Conservation (phyloP, 257 asterid genomes). For the Solanum habrochaites region DNA sequence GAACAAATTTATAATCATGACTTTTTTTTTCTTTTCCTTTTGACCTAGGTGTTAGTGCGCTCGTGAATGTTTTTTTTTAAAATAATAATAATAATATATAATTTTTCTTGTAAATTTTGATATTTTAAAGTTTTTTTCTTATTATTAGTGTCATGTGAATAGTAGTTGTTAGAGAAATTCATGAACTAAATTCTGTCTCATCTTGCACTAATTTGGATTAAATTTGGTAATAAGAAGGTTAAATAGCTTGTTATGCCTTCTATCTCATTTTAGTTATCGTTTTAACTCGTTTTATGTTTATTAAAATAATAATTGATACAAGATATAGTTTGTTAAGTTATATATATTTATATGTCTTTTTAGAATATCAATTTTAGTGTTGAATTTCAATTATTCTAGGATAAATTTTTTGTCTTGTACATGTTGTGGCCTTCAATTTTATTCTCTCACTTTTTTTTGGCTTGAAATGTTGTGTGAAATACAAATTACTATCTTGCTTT, state of each 20-base stretch:
- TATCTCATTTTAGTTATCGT: neutral
- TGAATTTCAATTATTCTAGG: neutral
- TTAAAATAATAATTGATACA: neutral
- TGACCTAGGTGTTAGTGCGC: conserved; percentile 1
- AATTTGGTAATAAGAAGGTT: neutral
- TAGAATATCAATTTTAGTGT: neutral
- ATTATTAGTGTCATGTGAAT: neutral
- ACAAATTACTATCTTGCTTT: neutral
- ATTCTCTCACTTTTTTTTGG: neutral
- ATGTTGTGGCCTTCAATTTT: neutral
- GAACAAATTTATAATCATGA: neutral
- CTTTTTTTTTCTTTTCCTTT: neutral
- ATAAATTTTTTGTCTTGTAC: neutral
- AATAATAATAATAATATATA: neutral
- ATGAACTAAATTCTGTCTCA: neutral
- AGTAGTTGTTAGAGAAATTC: neutral
- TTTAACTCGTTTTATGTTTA: neutral
- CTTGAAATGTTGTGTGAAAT: neutral
- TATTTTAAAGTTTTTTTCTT: neutral
- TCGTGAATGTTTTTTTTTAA: neutral
- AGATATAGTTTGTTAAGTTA: neutral
- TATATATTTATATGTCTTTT: neutral
- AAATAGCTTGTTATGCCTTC: neutral
- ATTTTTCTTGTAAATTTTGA: neutral
- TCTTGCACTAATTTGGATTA: neutral